Conservation (phyloP, 768 basidiomycete species). For the Boletus subparvulus region DNA sequence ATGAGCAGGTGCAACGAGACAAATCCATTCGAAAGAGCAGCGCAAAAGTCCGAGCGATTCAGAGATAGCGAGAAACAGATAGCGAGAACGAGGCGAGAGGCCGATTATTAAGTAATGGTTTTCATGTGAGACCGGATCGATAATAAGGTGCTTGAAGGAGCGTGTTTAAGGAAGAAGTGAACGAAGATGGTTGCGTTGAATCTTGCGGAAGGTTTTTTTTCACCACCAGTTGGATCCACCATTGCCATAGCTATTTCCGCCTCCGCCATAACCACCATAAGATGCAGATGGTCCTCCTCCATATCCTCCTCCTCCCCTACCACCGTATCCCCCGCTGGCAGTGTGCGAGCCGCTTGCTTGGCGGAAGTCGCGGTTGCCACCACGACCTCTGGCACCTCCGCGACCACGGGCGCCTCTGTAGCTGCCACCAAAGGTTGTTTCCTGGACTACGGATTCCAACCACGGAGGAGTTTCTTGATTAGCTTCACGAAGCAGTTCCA, state of each 20-base stretch:
- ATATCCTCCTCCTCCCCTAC: conserved; percentile 41
- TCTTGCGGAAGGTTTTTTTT: conserved; percentile 24
- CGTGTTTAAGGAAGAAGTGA: conserved; percentile 5
- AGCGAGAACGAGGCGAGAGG: conserved; percentile 18
- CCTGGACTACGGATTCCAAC: conserved; percentile 85
- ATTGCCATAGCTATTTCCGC: conserved; percentile 32
- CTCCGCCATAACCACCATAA: conserved; percentile 28
- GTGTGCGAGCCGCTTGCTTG: conserved; percentile 28
- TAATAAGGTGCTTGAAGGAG: conserved; percentile 16
- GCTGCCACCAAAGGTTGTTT: conserved; percentile 68
- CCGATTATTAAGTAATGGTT: conserved; percentile 22
- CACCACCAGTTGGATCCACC: conserved; percentile 50
- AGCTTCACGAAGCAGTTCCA: conserved; percentile 93
- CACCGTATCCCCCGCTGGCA: conserved; percentile 35
- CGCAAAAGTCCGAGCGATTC: conserved; percentile 47
- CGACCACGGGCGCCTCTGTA: conserved; percentile 59
- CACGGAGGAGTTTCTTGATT: conserved; percentile 93
- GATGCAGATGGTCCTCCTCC: conserved; percentile 35
- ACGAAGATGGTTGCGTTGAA: conserved; percentile 8
- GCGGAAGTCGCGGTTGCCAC: conserved; percentile 38
- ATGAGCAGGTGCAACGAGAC: conserved; percentile 57
- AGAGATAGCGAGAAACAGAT: conserved; percentile 32
- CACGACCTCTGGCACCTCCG: conserved; percentile 37
- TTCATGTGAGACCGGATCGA: conserved; percentile 24
- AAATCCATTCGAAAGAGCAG: conserved; percentile 62